Conservation (phyloP, 345 rosid genomes). For the Hypericum androsaemum region DNA sequence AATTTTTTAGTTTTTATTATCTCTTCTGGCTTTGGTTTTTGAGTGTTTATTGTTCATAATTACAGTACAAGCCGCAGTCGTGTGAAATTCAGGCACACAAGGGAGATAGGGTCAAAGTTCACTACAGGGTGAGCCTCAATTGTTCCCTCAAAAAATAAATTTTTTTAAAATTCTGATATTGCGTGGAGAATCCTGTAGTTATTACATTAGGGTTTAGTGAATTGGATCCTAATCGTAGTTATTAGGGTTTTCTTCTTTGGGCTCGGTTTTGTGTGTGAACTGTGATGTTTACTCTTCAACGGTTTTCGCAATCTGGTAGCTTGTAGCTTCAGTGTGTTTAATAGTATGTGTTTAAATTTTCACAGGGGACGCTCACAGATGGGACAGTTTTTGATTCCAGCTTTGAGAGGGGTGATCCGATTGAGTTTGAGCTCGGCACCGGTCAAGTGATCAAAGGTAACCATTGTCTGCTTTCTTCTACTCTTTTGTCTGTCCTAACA, state of each 20-base stretch:
- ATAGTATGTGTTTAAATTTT: background rate
- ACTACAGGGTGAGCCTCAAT: conserved; percentile 48
- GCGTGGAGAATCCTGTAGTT: no score
- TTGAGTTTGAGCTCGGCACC: conserved; percentile 87
- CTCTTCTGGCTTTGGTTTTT: background rate
- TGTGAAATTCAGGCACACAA: conserved; percentile 89
- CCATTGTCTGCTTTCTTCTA: no score
- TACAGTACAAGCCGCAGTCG: conserved; percentile 57
- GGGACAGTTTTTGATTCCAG: conserved; percentile 95
- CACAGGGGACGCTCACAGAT: conserved; percentile 88
- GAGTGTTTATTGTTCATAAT: background rate
- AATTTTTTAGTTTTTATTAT: background rate
- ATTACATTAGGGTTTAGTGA: no score
- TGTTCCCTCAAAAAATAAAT: no score
- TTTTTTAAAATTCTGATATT: no score
- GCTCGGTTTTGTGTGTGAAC: no score
- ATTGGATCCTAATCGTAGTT: no score
- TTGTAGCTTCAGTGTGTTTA: background rate
- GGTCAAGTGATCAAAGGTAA: conserved; percentile 95
- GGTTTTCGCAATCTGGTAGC: no score
- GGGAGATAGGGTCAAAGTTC: conserved; percentile 81
- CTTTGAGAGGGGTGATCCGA: conserved; percentile 93
- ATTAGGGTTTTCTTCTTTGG: no score
- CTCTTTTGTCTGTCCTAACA: no score
- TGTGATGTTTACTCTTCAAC: no score